Base-by-base conservation (phyloP, 2,329 filamentous ascomycete genomes). In the Coniochaeta sp. region DNA sequence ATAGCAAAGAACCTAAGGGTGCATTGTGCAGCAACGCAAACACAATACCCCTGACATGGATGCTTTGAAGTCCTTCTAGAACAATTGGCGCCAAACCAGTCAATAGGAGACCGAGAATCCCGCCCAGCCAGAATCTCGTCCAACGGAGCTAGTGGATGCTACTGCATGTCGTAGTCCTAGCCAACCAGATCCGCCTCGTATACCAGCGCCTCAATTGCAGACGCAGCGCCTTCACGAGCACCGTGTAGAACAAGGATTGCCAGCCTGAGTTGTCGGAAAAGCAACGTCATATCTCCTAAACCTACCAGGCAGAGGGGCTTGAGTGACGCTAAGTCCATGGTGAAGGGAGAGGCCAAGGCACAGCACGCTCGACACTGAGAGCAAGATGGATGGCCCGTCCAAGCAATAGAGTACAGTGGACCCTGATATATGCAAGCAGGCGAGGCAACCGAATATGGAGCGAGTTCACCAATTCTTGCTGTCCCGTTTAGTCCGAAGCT, bases 401-500 rank as follows among this genome's bases (percentile, higher is more conserved):
- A 60, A 65, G 63, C 71, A 69, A 26, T 67, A 67, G 14, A 68
- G 28, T 7, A 66, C 30, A 4, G 69, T 69, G 6, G 58, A 62
- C 4, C 63, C 61, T 10, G 62, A 58, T 8, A 62, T 65, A 14
- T 68, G 65, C n/a, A 71, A 60, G 55, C 68, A 67, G 52, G 60
- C 62, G 1, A 71, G 60, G 50, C 70, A 69, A 28, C 67, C 69
- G 47, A 68, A 68, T 14, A 69, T 40, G 26, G 70, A 71, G 66
- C 8, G 65, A 57, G 70, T 69, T 68, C 67, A 72, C n/a, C 67
- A 64, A 6, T 68, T 63, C 14, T 67, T 60, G 32, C 60, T 61
- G 19, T 62, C 59, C 42, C 19, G 26, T 1, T 59, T 60, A 10
- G 22, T 58, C 4, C n/a, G 14, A 1, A 71, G 65, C 59, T 71